Base-by-base conservation (phyloP, 2,329 filamentous ascomycete genomes). In the Westerdykella ornata region DNA sequence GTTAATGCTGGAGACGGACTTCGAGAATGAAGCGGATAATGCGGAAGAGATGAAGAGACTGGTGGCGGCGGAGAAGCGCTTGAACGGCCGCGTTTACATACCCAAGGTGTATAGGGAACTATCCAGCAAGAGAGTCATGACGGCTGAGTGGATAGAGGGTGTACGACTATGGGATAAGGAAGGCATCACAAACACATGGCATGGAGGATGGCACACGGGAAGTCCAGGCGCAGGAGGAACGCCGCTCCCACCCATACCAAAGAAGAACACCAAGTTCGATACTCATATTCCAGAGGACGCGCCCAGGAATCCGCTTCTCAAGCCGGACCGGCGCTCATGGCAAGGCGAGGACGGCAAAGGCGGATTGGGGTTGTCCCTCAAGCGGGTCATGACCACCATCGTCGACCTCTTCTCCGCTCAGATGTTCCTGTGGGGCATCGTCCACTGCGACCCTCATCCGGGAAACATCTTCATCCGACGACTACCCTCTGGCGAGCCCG, bases 101-200 rank as follows among this genome's bases (percentile, higher is more conserved):
- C 92, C 92, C 0, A 77, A 81, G 30, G 81, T 94, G 8, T 90
- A 94, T 63, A 74, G 81, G 3, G 88, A 95, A 46, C 76, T 96
- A 19, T 88, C 81, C 39, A 88, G 85, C 13, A 84, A 75, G 59
- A 78, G 92, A 29, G 81, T 98, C 37, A 83, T 98, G 72, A 94
- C 89, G 1, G 88, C 90, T 0, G 92, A 98, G 64, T 98, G 92
- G 92, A 94, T 98, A 44, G 92, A 98, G 67, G 92, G 92, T 5
- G 81, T 94, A 2, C 78, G 89, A 1, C 73, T 98, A 2, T 95
- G 89, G 88, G 90, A 97, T 57, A 94, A 94, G 63, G 81, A 86
- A 43, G 76, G 83, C 39, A 82, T 96, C 59, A 84, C 80, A 0
- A 75, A 76, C 2, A 73, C 77, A 4, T 97, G 92, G 90, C 69